Conservation (phyloP, 2,329 filamentous ascomycete genomes). For the Sporothrix humicola region DNA sequence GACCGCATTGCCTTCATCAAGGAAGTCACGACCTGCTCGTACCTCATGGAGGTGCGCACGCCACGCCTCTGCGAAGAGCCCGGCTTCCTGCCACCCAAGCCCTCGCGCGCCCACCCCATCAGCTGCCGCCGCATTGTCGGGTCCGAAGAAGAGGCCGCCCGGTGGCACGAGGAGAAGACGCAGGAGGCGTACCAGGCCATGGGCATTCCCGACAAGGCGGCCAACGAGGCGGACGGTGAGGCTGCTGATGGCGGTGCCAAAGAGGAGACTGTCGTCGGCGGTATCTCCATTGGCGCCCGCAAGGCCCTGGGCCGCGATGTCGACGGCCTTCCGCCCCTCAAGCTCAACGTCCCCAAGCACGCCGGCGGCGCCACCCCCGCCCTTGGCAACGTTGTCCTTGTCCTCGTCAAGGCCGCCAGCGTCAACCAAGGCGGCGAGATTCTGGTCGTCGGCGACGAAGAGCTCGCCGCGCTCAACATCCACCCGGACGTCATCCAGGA, state of each 20-base stretch:
- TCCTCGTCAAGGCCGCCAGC: conserved; percentile 53
- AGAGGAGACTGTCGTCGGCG: conserved; percentile 54
- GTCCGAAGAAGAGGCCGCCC: conserved; percentile 55
- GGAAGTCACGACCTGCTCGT: conserved; percentile 87
- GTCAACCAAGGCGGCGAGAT: conserved; percentile 66
- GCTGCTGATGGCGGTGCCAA: conserved; percentile 27
- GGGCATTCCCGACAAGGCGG: conserved; percentile 37
- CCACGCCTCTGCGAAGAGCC: conserved; percentile 86
- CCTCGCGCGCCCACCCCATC: conserved; percentile 77
- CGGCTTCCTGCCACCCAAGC: conserved; percentile 81
- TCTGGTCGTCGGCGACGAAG: conserved; percentile 60
- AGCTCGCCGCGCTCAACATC: conserved; percentile 71
- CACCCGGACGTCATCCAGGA: conserved; percentile 70
- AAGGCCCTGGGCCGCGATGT: conserved; percentile 55
- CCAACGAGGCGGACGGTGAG: conserved; percentile 41
- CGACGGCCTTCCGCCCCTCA: conserved; percentile 54
- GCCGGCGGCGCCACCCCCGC: conserved; percentile 43
- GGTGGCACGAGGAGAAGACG: conserved; percentile 48
- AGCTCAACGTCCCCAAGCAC: conserved; percentile 54
- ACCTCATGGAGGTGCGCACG: conserved; percentile 91
- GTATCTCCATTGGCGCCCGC: conserved; percentile 59
- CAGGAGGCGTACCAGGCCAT: conserved; percentile 45
- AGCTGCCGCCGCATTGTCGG: conserved; percentile 73
- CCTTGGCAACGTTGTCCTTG: conserved; percentile 46
- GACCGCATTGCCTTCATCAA: conserved; percentile 92